Conservation (phyloP, 768 basidiomycete genomes). For the Clavaria fumosa region DNA sequence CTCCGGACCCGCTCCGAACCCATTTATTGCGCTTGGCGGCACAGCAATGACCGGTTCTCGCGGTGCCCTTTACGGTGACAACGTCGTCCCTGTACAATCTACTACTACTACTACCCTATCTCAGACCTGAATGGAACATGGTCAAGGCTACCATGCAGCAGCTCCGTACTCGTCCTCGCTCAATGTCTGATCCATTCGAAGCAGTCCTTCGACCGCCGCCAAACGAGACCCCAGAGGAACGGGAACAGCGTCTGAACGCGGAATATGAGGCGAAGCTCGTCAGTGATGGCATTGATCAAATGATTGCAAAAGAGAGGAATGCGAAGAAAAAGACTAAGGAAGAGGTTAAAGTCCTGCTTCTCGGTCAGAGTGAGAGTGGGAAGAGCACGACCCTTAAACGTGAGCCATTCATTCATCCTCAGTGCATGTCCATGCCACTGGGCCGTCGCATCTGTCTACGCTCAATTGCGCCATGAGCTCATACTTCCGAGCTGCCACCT, state of each 20-base stretch:
- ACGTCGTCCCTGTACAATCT: no score
- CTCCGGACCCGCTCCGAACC: no score
- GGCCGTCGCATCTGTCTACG: neutral
- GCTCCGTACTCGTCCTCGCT: slow-evolving; percentile 21
- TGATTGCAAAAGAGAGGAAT: slow-evolving; percentile 49
- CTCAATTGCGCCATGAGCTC: neutral
- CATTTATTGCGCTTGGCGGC: no score
- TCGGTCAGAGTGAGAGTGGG: slow-evolving; percentile 82
- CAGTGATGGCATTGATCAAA: slow-evolving; percentile 67
- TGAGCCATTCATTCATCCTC: slow-evolving; percentile 28
- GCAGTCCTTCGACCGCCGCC: slow-evolving; percentile 52
- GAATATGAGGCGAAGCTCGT: slow-evolving; percentile 60
- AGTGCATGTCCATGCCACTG: neutral
- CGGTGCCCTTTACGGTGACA: no score
- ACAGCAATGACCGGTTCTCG: no score
- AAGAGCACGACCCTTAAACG: slow-evolving; percentile 83
- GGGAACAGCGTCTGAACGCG: slow-evolving; percentile 44
- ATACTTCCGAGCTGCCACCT: neutral
- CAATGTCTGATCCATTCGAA: slow-evolving; percentile 55
- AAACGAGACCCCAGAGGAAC: slow-evolving; percentile 54
- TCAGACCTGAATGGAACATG: neutral
- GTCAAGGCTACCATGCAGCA: neutral
- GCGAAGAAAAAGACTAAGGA: slow-evolving; percentile 38
- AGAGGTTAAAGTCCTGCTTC: slow-evolving; percentile 61
- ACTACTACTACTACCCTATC: neutral